Percentiles rank a stretch among this genome's conserved stretches.
phyloP scores from a whole-genome alignment of 169 alveolate species.

The Condylostoma magnum region DNA sequence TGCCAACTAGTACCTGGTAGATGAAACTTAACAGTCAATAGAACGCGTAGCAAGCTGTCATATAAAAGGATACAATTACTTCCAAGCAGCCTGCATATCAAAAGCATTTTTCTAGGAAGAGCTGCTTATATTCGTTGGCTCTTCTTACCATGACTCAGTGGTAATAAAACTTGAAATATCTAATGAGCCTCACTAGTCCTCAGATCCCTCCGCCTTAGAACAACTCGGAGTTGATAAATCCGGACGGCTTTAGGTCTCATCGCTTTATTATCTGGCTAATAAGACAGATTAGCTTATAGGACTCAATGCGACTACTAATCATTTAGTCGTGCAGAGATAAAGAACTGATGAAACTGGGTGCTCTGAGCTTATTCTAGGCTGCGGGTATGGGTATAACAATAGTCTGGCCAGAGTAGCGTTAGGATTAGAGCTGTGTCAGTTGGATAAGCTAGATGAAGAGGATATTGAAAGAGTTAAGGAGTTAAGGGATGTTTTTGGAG shows the following conservation, averaged over 20 bases:
- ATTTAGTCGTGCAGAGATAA: not conserved
- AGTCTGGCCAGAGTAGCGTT: not conserved
- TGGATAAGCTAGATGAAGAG: constrained; percentile 20
- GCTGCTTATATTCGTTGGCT: constrained; percentile 9
- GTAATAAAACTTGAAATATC: not conserved
- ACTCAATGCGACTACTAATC: not conserved
- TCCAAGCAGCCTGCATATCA: no score
- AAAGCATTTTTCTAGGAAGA: no score
- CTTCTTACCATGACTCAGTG: constrained; percentile 17
- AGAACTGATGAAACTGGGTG: not conserved
- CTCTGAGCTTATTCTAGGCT: constrained; percentile 7
- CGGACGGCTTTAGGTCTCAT: not conserved
- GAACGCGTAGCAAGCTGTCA: no score
- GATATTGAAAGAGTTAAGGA: not conserved
- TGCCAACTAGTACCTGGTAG: not conserved
- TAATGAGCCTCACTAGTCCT: not conserved
- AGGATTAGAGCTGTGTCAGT: not conserved
- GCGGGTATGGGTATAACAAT: constrained; percentile 15
- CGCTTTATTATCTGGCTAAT: not conserved
- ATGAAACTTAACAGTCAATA: not conserved
- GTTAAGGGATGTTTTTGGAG: not conserved
- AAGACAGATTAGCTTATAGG: constrained; percentile 24
- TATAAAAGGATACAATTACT: no score
- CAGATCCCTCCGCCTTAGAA: not conserved
- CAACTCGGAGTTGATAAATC: constrained; percentile 1